A percentile compares a stretch with the other conserved stretches of the same genome.
These are phyloP conservation scores for Takakia lepidozioides DNA, from an alignment of 225 moss, liverwort and hornwort genomes.

Conservation along the genomic window DNA sequence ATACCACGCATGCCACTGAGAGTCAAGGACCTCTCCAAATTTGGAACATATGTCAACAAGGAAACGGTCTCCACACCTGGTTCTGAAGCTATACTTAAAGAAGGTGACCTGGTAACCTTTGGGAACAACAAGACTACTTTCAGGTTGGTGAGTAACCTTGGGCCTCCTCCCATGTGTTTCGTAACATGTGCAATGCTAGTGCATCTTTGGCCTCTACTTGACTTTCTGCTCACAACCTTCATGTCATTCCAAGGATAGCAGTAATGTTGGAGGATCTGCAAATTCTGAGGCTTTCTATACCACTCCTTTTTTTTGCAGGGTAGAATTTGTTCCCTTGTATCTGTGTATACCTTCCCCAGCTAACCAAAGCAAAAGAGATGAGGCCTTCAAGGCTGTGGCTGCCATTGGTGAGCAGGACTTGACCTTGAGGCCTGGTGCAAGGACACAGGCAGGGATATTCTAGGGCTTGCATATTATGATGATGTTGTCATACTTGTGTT, in stretches of 20 bases:
- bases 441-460: too few species aligned
- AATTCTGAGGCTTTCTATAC: too few species aligned
- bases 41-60: conserved; percentile 85
- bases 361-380: too few species aligned
- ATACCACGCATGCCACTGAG: conserved; percentile 44
- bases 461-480: too few species aligned
- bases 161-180: too few species aligned
- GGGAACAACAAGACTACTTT: conserved; percentile 61
- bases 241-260: too few species aligned
- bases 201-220: neutral
- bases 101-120: conserved; percentile 58
- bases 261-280: too few species aligned
- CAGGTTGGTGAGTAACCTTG: too few species aligned
- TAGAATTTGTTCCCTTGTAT: conserved; percentile 46
- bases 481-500: too few species aligned
- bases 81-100: conserved; percentile 29
- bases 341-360: conserved; percentile 37
- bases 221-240: neutral
- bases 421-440: too few species aligned
- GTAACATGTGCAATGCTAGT: neutral
- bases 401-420: too few species aligned
- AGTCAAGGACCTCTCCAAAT: conserved; percentile 75
- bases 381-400: too few species aligned
- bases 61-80: conserved; percentile 28
- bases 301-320: conserved; percentile 18